Evolutionary conservation across 148 eudicot genomes (phyloP).

Genomic region (Chenopodium formosanum): DNA sequence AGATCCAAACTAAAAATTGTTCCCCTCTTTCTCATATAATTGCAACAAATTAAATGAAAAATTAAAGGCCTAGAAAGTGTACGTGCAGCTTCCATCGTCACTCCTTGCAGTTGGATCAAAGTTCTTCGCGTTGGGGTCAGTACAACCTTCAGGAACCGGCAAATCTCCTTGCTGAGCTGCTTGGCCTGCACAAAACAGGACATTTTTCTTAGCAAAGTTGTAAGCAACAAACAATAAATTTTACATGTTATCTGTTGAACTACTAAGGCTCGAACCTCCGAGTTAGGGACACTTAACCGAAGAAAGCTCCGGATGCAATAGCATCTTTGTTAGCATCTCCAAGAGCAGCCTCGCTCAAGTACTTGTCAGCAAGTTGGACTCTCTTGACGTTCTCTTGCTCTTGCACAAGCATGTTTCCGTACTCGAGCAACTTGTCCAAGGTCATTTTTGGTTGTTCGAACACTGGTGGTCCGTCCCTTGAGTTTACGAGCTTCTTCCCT

Average conservation of each 20-base stretch:
- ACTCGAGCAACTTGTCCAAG: constrained; percentile 66
- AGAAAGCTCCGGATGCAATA: constrained; percentile 59
- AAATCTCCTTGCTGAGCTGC: constrained; percentile 70
- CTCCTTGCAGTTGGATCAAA: constrained; percentile 86
- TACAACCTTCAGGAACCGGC: constrained; percentile 84
- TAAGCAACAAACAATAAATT: not conserved
- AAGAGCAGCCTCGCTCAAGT: constrained; percentile 73
- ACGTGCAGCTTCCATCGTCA: constrained; percentile 77
- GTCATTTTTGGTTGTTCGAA: constrained; percentile 83
- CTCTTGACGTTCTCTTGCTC: constrained; percentile 97
- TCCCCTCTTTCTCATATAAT: not conserved
- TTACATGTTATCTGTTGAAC: not conserved
- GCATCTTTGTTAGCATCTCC: constrained; percentile 90
- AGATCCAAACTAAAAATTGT: not conserved
- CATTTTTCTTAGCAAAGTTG: not conserved
- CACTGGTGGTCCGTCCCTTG: constrained; percentile 67
- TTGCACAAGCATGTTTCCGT: constrained; percentile 80
- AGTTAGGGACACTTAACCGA: constrained; percentile 45
- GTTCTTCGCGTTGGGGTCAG: constrained; percentile 62
- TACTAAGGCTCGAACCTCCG: constrained; percentile 10
- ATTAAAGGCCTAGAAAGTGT: constrained; percentile 43
- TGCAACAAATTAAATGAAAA: not conserved
- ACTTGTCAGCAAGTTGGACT: constrained; percentile 81
- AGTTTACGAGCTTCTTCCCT: constrained; percentile 88
- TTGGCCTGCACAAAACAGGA: constrained; percentile 42